These are phyloP conservation scores for Chalciporus piperatus DNA, from an alignment of 768 basidiomycete genomes.

Conservation along the genomic window DNA sequence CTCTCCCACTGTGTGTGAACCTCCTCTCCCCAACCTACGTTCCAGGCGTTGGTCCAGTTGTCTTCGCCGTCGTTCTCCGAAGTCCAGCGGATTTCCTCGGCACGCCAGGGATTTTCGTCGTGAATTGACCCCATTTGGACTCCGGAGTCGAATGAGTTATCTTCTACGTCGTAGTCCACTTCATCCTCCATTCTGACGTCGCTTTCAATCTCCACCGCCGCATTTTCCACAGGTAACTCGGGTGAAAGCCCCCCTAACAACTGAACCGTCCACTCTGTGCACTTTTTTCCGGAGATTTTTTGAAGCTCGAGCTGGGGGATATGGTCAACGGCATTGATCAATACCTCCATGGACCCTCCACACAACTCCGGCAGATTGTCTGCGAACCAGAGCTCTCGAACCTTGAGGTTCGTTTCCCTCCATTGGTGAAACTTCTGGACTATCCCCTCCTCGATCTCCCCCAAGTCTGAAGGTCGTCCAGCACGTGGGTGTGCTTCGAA, in stretches of 20 bases:
- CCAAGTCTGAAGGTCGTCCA: slow-evolving; percentile 38
- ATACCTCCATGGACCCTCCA: slow-evolving; percentile 32
- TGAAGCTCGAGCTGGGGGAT: slow-evolving; percentile 23
- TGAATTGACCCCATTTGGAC: slow-evolving; percentile 14
- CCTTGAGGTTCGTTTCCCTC: slow-evolving; percentile 45
- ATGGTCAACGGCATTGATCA: slow-evolving; percentile 26
- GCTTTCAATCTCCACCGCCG: slow-evolving; percentile 7
- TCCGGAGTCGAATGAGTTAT: slow-evolving; percentile 30
- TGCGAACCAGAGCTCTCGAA: slow-evolving; percentile 47
- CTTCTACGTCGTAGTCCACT: slow-evolving; percentile 13
- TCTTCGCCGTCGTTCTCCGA: slow-evolving; percentile 4
- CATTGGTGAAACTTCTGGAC: slow-evolving; percentile 54
- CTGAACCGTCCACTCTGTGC: slow-evolving; percentile 31
- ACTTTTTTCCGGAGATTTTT: slow-evolving; percentile 16
- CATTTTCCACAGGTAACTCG: slow-evolving; percentile 4
- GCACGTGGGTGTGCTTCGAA: slow-evolving; percentile 52
- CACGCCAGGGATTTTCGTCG: slow-evolving; percentile 1
- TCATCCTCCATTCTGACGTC: slow-evolving; percentile 22
- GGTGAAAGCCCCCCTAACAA: slow-evolving; percentile 22
- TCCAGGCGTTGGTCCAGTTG: slow-evolving; percentile 8
- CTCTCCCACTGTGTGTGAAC: slow-evolving; percentile 1
- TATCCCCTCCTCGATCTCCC: slow-evolving; percentile 49
- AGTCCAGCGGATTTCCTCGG: slow-evolving; percentile 15
- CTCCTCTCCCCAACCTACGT: neutral
- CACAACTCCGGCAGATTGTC: slow-evolving; percentile 33